Conservation (phyloP, 306 rosid species). For the Trifolium repens region DNA sequence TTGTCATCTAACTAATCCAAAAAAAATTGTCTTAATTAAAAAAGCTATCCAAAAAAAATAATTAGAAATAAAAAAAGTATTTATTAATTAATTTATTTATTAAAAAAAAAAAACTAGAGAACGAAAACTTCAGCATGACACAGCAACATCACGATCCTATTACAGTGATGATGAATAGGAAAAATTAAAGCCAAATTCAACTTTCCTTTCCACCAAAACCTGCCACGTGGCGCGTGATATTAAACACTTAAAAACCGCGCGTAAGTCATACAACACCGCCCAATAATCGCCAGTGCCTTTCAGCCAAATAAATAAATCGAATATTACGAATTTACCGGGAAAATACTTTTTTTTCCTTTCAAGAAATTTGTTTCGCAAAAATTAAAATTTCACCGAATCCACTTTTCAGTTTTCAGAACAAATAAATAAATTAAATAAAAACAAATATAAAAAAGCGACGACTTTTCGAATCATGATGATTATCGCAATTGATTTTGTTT, state of each 20-base stretch:
- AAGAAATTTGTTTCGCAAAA: background rate
- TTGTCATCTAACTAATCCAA: no score
- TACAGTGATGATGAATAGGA: background rate
- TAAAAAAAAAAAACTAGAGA: background rate
- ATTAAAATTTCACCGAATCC: conserved; percentile 30
- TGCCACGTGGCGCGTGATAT: conserved; percentile 46
- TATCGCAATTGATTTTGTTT: conserved; percentile 4
- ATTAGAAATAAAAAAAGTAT: no score
- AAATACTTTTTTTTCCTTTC: background rate
- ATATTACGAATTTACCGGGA: conserved; percentile 55
- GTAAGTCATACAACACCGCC: conserved; percentile 38
- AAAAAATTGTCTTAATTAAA: no score
- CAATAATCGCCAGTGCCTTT: conserved; percentile 37
- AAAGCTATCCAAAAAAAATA: no score
- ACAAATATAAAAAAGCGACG: conserved; percentile 32
- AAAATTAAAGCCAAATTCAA: conserved; percentile 15
- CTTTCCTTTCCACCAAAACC: background rate
- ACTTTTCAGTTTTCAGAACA: conserved; percentile 41
- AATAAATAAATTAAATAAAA: background rate
- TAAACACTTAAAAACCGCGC: background rate
- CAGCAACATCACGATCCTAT: conserved; percentile 3
- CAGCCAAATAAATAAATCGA: conserved; percentile 28
- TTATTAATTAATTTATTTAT: background rate
- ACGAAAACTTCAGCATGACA: background rate
- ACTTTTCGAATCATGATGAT: conserved; percentile 33